Base-by-base conservation (phyloP, 495 filamentous ascomycete genomes). In the Aspergillus mulundensis region DNA sequence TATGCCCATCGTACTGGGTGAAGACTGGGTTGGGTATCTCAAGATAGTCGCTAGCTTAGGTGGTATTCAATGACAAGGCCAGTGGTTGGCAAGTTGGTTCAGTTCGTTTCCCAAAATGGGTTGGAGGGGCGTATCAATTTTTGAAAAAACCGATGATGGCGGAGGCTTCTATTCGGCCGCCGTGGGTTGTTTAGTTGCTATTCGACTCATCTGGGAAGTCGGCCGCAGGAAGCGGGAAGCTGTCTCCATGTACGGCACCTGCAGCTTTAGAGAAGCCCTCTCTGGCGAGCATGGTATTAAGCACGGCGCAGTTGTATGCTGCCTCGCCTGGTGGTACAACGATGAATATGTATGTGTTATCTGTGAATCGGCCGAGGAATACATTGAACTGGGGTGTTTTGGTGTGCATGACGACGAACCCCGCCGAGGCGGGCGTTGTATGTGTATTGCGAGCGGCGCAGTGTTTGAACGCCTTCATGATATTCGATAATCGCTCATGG, bases 381-480 rank as follows among this genome's bases (percentile, higher is more conserved):
- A 96, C 86, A 70, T 87, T 91, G 73, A 97, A 98, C 46, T 83
- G 75, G 3, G 82, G 78, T 2, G 83, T 85, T 64, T 85, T 86
- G 66, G 85, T 81, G 51, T 84, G 80, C 76, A 87, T 80, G 61
- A 86, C 83, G 47, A 81, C 70, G 65, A 87, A 88, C 39, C 84
- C 77, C 25, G 80, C 77, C 1, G 80, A 77, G 4, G 79, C 77
- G 7, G 77, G 72, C 1, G 77, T 75, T 7, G 76, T 77, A 43
- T 74, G 71, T 7, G 80, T 81, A 53, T 83, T 75, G 41, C 80
- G 75, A 62, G 84, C 81, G 52, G 87, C 81, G 41, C 79, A 84
- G 66, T 96, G 91, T 73, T 97, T 97, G 73, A 96, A 96, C 38
- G 90, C 89, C 70, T 98, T 98, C 68, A 98, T 87, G 66, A 98